Base-by-base conservation (phyloP, 306 rosid species). In the Clitoria ternatea region DNA sequence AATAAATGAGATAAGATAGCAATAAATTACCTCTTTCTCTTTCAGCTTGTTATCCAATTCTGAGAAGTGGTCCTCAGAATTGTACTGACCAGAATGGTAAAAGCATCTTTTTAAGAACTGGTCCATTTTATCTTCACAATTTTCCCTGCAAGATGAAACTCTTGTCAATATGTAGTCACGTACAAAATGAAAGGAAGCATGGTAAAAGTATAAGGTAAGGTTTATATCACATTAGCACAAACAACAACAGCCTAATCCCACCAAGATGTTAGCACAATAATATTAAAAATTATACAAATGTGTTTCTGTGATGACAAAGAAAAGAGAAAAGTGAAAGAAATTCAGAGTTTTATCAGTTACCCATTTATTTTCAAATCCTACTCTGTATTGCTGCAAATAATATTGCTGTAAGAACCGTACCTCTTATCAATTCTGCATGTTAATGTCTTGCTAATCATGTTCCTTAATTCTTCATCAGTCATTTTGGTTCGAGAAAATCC, bases 351-450 rank as follows among this genome's bases (percentile, higher is more conserved):
- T 19, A 27, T 50, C 49, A 43, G 7, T 43, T 55, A 56, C 22
- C 12, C 23, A 40, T 56, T 29, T 17, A 70, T 56, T 57, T 43
- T 7, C 4, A 44, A 59, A 44, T 36, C 48, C 32, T 15, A 45
- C 2, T 44, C 50, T 20, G 2, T n/a, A n/a, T n/a, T n/a, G n/a
- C n/a, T n/a, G n/a, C 52, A 61, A 72, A 61, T 24, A 61, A 14
- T 9, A 36, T 62, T 37, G 56, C 78, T 37, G 37, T 57, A 30
- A 32, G 22, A 48, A 55, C 37, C 59, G 15, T 63, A 90, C 98
- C 96, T 90, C 87, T 90, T 63, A 73, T 94, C 90, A 65, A 94
- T 88, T 86, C 97, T 87, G 94, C 98, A 90, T 54, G 97, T 90
- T 77, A 94, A 75, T 29, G 98, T 94, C 76, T 20, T 32, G 85